phyloP scores from a whole-genome alignment of 2,329 filamentous ascomycete species.

The Blastomyces gilchristii region DNA sequence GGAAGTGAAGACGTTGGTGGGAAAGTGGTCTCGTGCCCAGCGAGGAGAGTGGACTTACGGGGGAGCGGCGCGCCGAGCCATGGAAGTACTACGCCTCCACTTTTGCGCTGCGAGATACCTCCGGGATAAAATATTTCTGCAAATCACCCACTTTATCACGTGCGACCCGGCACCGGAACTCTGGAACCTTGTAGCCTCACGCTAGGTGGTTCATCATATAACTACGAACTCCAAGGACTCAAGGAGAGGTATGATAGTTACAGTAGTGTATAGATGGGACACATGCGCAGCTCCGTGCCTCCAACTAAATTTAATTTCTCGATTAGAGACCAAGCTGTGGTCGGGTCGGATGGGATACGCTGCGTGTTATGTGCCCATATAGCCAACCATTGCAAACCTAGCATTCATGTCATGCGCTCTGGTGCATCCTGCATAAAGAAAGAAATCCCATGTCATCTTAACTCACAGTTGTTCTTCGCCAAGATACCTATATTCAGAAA shows the following conservation, averaged over 20 bases:
- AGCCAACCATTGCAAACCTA: neutral
- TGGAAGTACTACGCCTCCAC: neutral
- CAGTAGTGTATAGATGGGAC: neutral
- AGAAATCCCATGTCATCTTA: neutral
- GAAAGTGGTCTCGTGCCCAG: constrained; percentile 28
- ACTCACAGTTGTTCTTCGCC: neutral
- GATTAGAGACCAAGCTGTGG: neutral
- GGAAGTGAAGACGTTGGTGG: constrained; percentile 9
- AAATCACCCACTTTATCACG: neutral
- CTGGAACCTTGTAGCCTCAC: neutral
- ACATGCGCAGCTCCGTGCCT: neutral
- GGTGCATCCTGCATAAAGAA: neutral
- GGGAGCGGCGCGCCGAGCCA: neutral
- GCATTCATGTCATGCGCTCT: neutral
- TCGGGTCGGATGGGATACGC: neutral
- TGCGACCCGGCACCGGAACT: neutral
- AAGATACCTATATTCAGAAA: neutral
- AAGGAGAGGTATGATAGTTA: too few species aligned
- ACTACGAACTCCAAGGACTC: too few species aligned
- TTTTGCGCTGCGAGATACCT: neutral
- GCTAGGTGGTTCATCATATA: neutral
- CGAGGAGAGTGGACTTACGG: neutral
- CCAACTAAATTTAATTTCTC: neutral
- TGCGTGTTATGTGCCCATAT: neutral
- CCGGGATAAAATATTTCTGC: neutral